phyloP scores from a whole-genome alignment of 2,329 filamentous ascomycete species.

The Colletotrichum filicis region DNA sequence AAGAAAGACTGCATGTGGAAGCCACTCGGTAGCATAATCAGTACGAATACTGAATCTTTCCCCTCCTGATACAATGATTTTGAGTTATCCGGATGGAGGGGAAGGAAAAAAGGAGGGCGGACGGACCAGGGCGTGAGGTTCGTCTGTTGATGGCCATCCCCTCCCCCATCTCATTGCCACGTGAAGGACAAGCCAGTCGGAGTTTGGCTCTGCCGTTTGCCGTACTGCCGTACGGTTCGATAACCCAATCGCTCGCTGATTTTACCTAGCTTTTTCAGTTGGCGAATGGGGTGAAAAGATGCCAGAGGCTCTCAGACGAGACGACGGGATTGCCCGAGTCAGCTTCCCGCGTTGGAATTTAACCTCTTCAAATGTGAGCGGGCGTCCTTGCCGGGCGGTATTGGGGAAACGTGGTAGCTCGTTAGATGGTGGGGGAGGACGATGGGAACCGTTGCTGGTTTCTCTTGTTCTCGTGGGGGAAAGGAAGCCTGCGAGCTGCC shows the following conservation, averaged over 20 bases:
- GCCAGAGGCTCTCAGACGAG: not conserved
- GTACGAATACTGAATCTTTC: not conserved
- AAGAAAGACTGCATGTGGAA: not conserved
- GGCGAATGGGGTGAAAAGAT: not conserved
- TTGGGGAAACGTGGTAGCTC: not conserved
- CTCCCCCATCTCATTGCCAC: not conserved
- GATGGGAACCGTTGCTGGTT: not conserved
- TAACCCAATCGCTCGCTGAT: not conserved
- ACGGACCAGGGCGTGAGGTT: slow-evolving; percentile 27
- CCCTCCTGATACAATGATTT: not conserved
- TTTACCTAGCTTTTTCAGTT: not conserved
- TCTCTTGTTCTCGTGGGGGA: not conserved
- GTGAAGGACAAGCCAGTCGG: slow-evolving; percentile 14
- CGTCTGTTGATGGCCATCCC: slow-evolving; percentile 14
- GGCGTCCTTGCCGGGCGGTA: not conserved
- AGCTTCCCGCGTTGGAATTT: not conserved
- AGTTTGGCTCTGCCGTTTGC: not conserved
- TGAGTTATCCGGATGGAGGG: not conserved
- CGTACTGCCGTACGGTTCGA: not conserved
- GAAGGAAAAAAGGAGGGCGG: not conserved
- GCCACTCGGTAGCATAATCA: not conserved
- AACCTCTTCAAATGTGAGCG: not conserved
- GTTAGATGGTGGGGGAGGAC: not conserved
- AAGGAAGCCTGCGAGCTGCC: not conserved
- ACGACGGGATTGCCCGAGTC: not conserved